Percentiles rank a stretch among this genome's conserved stretches.
Conservation (phyloP, 148 eudicot species). For the Arbutus unedo region DNA sequence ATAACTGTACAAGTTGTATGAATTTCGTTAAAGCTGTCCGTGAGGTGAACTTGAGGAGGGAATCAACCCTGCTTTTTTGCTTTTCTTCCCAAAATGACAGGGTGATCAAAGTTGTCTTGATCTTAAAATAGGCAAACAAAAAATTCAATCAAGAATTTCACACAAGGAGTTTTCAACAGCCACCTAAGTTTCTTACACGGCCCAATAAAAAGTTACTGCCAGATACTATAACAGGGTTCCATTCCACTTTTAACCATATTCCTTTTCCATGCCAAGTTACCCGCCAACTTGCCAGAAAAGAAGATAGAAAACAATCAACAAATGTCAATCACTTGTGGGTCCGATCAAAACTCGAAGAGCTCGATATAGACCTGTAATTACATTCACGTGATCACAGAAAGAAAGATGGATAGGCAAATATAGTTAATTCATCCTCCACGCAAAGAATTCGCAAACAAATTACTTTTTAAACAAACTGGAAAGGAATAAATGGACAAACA, state of each 20-base stretch:
- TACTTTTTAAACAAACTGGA: neutral
- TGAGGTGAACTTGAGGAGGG: neutral
- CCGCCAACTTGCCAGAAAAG: neutral
- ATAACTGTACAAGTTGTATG: neutral
- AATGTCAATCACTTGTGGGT: neutral
- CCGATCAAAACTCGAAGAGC: neutral
- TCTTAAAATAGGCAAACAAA: too few species aligned
- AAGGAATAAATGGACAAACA: neutral
- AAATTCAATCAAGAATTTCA: neutral
- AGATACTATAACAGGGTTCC: neutral
- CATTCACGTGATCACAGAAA: neutral
- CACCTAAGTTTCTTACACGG: neutral
- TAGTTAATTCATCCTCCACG: neutral
- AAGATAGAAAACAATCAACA: neutral
- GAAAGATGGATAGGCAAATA: neutral
- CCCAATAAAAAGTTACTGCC: neutral
- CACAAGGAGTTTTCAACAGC: neutral
- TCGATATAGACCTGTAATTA: conserved; percentile 7
- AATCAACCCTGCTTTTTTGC: neutral
- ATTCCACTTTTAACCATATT: conserved; percentile 4
- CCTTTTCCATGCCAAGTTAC: conserved; percentile 11
- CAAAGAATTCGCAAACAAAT: neutral
- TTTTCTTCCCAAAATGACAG: neutral
- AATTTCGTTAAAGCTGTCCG: neutral
- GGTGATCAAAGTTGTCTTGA: neutral